Conservation (phyloP, 176 grass and related monocot genomes). For the Bolboschoenus planiculmis region DNA sequence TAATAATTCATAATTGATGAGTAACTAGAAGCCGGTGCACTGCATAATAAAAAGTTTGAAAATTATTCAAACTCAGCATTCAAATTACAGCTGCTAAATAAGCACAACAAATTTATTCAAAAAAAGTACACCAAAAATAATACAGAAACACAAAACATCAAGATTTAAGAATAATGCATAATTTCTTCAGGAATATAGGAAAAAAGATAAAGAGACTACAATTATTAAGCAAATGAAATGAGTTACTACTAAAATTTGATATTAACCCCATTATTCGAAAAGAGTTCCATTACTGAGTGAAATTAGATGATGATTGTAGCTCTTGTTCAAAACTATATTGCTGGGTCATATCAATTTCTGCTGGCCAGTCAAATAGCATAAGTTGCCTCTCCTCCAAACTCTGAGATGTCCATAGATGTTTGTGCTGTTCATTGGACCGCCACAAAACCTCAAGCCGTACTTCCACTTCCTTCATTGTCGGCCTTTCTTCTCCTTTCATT, state of each 20-base stretch:
- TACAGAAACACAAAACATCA: background rate
- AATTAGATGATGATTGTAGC: background rate
- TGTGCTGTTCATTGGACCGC: background rate
- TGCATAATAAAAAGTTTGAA: background rate
- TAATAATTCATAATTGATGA: background rate
- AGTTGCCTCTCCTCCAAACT: background rate
- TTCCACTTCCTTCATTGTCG: background rate
- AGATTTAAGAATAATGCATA: background rate
- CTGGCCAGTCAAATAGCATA: background rate
- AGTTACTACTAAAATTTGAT: too few species aligned
- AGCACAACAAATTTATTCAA: too few species aligned
- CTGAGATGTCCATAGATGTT: background rate
- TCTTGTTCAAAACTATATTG: background rate
- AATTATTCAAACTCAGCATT: too few species aligned
- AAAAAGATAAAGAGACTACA: background rate
- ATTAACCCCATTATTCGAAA: background rate
- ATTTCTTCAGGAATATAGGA: background rate
- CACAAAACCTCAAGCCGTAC: background rate
- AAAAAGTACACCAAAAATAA: too few species aligned
- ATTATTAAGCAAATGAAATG: too few species aligned
- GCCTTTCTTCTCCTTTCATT: background rate
- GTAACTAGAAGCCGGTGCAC: background rate
- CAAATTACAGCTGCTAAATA: background rate
- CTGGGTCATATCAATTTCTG: background rate
- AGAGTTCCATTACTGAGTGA: background rate